These are phyloP conservation scores for Angomonas desouzai DNA, from an alignment of 208 protist genomes.

Conservation along the genomic window DNA sequence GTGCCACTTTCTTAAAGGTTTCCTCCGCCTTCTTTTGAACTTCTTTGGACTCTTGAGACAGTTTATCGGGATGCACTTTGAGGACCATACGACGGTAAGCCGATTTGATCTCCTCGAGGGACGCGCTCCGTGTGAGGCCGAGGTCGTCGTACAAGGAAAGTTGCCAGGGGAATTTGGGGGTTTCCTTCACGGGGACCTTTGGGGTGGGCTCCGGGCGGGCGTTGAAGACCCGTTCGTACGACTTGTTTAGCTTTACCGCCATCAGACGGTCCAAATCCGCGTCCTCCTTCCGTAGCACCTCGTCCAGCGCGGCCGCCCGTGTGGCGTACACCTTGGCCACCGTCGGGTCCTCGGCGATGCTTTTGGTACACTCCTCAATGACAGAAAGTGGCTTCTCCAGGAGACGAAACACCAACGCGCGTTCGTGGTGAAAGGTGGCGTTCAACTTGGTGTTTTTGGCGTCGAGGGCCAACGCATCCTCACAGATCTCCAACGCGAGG, in stretches of 20 bases:
- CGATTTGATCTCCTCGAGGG: conserved; percentile 41
- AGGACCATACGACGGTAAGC: conserved; percentile 66
- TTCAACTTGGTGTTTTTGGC: conserved; percentile 34
- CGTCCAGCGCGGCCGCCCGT: conserved; percentile 37
- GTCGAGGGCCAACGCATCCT: conserved; percentile 52
- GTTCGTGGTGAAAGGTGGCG: conserved; percentile 35
- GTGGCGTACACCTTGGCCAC: conserved; percentile 47
- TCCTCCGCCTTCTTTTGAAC: conserved; percentile 38
- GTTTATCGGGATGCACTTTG: conserved; percentile 74
- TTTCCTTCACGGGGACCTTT: background rate
- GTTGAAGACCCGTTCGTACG: conserved; percentile 11
- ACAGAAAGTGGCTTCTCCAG: conserved; percentile 31
- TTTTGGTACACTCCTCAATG: conserved; percentile 58
- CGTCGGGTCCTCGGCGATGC: conserved; percentile 32
- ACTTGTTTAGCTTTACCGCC: conserved; percentile 30
- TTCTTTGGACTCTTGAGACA: conserved; percentile 36
- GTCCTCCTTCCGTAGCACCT: conserved; percentile 25
- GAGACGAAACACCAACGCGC: conserved; percentile 42
- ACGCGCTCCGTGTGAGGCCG: conserved; percentile 32
- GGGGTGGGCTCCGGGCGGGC: background rate
- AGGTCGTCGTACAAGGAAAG: conserved; percentile 68
- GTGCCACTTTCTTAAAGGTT: conserved; percentile 93
- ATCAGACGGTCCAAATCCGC: conserved; percentile 44
- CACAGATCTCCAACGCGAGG: conserved; percentile 27
- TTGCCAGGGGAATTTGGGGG: conserved; percentile 6